phyloP scores from a whole-genome alignment of 2,329 filamentous ascomycete species.

The Hypoxylon rubiginosum region DNA sequence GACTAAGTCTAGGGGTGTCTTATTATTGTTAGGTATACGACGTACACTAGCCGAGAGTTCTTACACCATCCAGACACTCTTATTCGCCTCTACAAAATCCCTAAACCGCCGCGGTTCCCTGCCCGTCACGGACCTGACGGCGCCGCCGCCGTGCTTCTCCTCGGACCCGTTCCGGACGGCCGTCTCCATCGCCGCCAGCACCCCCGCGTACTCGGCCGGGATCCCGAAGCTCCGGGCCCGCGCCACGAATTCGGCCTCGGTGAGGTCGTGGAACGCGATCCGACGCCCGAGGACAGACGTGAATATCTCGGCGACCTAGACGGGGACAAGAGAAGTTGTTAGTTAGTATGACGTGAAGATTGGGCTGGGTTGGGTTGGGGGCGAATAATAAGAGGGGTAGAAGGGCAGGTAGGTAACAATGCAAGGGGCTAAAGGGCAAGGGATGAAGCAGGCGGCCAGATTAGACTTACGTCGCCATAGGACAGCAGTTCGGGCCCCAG shows the following conservation, averaged over 20 bases:
- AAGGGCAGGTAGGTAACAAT: too few species aligned
- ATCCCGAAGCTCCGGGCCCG: slow-evolving; percentile 47
- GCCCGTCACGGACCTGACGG: slow-evolving; percentile 53
- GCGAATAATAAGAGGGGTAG: background rate
- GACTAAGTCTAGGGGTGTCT: too few species aligned
- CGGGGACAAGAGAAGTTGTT: background rate
- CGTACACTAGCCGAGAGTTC: too few species aligned
- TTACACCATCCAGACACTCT: slow-evolving; percentile 29
- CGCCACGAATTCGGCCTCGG: slow-evolving; percentile 47
- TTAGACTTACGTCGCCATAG: slow-evolving; percentile 51
- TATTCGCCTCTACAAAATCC: slow-evolving; percentile 46
- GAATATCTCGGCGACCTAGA: slow-evolving; percentile 54
- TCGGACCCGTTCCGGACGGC: slow-evolving; percentile 54
- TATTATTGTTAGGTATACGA: too few species aligned
- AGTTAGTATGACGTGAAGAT: background rate
- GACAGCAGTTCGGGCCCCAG: slow-evolving; percentile 55
- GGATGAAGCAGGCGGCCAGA: too few species aligned
- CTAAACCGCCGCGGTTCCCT: slow-evolving; percentile 50
- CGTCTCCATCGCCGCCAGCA: slow-evolving; percentile 53
- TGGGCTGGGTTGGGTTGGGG: background rate
- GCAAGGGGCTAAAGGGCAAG: background rate
- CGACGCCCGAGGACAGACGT: slow-evolving; percentile 50
- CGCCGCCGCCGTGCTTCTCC: slow-evolving; percentile 53
- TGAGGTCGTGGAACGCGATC: slow-evolving; percentile 54
- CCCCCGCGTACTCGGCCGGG: slow-evolving; percentile 50